phyloP scores from a whole-genome alignment of 2,329 filamentous ascomycete genomes.

The Claviceps digitariae region DNA sequence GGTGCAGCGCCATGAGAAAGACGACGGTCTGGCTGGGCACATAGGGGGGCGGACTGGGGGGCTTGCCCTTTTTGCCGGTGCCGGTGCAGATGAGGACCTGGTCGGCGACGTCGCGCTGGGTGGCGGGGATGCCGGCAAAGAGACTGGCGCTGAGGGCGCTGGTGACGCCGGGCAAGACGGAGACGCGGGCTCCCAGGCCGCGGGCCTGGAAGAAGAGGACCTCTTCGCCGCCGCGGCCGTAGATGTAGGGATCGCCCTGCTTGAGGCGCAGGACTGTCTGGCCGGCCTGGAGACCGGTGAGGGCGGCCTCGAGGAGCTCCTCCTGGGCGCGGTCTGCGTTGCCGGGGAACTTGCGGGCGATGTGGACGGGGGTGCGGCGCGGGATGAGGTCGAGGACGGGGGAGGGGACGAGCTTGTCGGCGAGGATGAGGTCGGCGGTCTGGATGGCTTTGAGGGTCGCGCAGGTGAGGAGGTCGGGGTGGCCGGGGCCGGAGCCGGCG shows the following conservation, averaged over 20 bases:
- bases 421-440: constrained; percentile 63
- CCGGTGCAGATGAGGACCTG: constrained; percentile 95
- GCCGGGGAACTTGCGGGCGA: constrained; percentile 93
- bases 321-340: constrained; percentile 90
- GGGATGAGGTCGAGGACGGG: constrained; percentile 82
- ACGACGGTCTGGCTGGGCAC: constrained; percentile 69
- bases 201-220: constrained; percentile 66
- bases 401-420: constrained; percentile 74
- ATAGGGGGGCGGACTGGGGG: constrained; percentile 70
- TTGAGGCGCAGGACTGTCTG: constrained; percentile 80
- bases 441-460: constrained; percentile 67
- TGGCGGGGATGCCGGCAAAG: constrained; percentile 77
- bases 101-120: constrained; percentile 79
- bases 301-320: constrained; percentile 68
- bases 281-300: constrained; percentile 51
- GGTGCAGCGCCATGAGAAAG: constrained; percentile 89
- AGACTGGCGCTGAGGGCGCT: constrained; percentile 76
- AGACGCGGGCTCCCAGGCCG: constrained; percentile 48
- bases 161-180: constrained; percentile 81
- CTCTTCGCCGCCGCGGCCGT: constrained; percentile 89
- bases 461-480: constrained; percentile 79
- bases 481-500: constrained; percentile 82
- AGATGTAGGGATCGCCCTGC: constrained; percentile 93
- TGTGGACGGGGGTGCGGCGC: constrained; percentile 75
- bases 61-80: constrained; percentile 77